A percentile compares a stretch with the other conserved stretches of the same genome.
Conservation (phyloP, 2,329 filamentous ascomycete species). For the Pyrenophora teres region DNA sequence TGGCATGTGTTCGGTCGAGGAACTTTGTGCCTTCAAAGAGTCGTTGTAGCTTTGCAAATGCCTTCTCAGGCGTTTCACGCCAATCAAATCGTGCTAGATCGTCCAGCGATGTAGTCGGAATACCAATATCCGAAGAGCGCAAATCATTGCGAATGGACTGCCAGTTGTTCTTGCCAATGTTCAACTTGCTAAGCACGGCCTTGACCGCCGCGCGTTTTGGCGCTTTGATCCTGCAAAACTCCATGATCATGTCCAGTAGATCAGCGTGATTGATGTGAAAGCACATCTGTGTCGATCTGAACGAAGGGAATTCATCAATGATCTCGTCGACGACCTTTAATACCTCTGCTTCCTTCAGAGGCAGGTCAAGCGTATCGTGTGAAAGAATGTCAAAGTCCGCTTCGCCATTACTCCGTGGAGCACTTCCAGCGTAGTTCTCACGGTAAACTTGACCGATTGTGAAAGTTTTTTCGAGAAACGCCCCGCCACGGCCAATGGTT, state of each 20-base stretch:
- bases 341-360: slow-evolving; percentile 89
- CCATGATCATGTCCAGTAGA: slow-evolving; percentile 84
- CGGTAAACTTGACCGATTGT: slow-evolving; percentile 88
- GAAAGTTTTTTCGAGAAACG: slow-evolving; percentile 75
- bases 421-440: slow-evolving; percentile 75
- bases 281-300: slow-evolving; percentile 75
- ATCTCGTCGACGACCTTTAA: slow-evolving; percentile 95
- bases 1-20: slow-evolving; percentile 56
- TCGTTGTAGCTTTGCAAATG: slow-evolving; percentile 65
- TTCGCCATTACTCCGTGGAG: slow-evolving; percentile 82
- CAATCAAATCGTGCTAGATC: slow-evolving; percentile 92
- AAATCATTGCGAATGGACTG: slow-evolving; percentile 81
- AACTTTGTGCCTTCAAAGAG: slow-evolving; percentile 61
- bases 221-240: slow-evolving; percentile 79
- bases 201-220: slow-evolving; percentile 73
- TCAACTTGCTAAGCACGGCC: slow-evolving; percentile 83
- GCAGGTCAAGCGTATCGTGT: slow-evolving; percentile 76
- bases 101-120: slow-evolving; percentile 87
- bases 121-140: slow-evolving; percentile 76
- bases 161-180: slow-evolving; percentile 80
- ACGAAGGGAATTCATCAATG: slow-evolving; percentile 75
- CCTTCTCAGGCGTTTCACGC: slow-evolving; percentile 73
- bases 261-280: slow-evolving; percentile 90
- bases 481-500: slow-evolving; percentile 72
- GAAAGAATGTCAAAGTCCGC: slow-evolving; percentile 98